These are phyloP conservation scores for Xylaria sp. DNA, from an alignment of 2,329 filamentous ascomycete genomes.

Conservation along the genomic window DNA sequence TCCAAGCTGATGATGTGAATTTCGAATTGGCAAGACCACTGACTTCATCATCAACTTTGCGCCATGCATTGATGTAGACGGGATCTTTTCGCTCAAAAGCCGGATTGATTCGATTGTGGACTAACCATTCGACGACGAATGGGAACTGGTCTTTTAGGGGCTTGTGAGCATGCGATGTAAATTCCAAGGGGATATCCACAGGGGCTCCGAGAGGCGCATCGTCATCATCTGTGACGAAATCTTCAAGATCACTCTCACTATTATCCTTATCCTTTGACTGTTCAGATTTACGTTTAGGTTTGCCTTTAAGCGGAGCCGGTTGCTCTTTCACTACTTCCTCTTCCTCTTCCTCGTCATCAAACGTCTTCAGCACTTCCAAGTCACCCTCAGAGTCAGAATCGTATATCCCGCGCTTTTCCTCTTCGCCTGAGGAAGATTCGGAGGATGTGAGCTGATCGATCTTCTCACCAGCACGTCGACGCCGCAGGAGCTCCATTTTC, in stretches of 20 bases:
- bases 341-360: conserved; percentile 51
- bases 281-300: conserved; percentile 34
- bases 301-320: conserved; percentile 36
- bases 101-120: conserved; percentile 81
- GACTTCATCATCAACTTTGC: conserved; percentile 77
- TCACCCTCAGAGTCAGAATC: conserved; percentile 50
- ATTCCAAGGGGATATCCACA: conserved; percentile 73
- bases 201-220: conserved; percentile 68
- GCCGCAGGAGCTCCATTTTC: conserved; percentile 39
- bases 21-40: conserved; percentile 75
- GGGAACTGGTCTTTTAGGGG: conserved; percentile 79
- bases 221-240: conserved; percentile 75
- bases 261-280: conserved; percentile 41
- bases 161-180: conserved; percentile 73
- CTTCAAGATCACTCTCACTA: conserved; percentile 56
- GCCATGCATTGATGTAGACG: conserved; percentile 75
- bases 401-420: conserved; percentile 56
- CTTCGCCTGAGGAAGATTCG: conserved; percentile 58
- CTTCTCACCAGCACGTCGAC: conserved; percentile 41
- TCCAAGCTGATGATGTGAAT: conserved; percentile 78
- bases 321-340: conserved; percentile 35
- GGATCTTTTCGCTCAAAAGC: conserved; percentile 70
- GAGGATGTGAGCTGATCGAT: conserved; percentile 36
- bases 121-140: conserved; percentile 81
- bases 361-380: conserved; percentile 49